Evolutionary conservation across 2,329 filamentous ascomycete species (phyloP), one percentile per base, ranked within the genome.

Genomic region (Phoma sp.): DNA sequence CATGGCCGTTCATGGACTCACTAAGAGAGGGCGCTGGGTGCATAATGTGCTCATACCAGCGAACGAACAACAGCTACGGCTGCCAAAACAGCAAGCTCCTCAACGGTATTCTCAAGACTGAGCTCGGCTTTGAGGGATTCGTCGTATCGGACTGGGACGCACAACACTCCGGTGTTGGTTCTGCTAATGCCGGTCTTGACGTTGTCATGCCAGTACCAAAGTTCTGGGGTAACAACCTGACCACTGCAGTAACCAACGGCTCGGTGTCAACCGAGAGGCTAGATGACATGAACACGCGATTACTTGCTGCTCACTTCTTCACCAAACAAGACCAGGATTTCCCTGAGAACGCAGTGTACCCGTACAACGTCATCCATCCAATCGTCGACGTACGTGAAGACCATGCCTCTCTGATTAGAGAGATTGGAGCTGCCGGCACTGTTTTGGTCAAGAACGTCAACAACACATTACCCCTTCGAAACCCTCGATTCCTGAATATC

Each of bases 401-500:
- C 23, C 18, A 20, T 20, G 30, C 14, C 6, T 4, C 6, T 3
- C 3, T 3, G 15, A 33, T 33, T 9, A 28, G 29, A 18, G 18
- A 28, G 7, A 26, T 28, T 7, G 36, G 45, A 14, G 45, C 37
- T 48, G 45, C 45, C 9, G 45, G 34, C 14, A 43, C 40, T 9
- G 40, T 43, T 1, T 14, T 43, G 29, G 18, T 43, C 12, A 43
- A 43, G 40, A 43, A 43, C 20, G 21, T 7, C 9, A 33, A 51
- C 33, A 43, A 43, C 32, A 43, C 47, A 11, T 15, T 51, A 2
- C 47, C 47, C 5, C 68, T 85, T 2, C 65, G 80, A 15, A 80
- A 79, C 20, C 73, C 76, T 5, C 66, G 67, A 4, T 75, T 71
- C 49, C 53, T 77, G 7, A 71, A 67, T 38, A 65, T 78, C 18